Conservation (phyloP, 2,329 filamentous ascomycete species). For the Curvularia lunata region DNA sequence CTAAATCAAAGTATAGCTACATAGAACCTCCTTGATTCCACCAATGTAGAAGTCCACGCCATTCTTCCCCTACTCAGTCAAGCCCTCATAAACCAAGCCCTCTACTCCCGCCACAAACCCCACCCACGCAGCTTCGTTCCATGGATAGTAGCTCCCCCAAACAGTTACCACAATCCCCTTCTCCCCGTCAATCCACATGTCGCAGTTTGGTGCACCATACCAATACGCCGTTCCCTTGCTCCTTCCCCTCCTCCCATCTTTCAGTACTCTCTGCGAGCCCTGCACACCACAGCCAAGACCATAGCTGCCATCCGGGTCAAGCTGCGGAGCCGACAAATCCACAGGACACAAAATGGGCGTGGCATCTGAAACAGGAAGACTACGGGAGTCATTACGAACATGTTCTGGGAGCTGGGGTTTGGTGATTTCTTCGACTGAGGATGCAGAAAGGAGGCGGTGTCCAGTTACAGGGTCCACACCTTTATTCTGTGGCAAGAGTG, state of each 20-base stretch:
- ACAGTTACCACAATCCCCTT: constrained; percentile 27
- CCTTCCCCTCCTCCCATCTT: constrained; percentile 23
- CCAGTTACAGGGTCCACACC: constrained; percentile 26
- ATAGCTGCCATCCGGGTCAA: constrained; percentile 51
- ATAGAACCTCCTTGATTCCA: not conserved
- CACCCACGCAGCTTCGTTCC: constrained; percentile 30
- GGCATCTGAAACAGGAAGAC: constrained; percentile 25
- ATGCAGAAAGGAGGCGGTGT: constrained; percentile 17
- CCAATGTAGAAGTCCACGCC: not conserved
- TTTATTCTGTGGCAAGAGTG: constrained; percentile 25
- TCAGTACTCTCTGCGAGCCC: constrained; percentile 46
- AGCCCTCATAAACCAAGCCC: constrained; percentile 25
- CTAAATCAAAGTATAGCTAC: not conserved
- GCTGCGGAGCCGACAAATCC: constrained; percentile 56
- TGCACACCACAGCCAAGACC: constrained; percentile 59
- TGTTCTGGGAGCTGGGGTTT: constrained; percentile 21
- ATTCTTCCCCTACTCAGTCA: constrained; percentile 15
- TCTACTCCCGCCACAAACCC: constrained; percentile 32
- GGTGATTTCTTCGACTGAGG: constrained; percentile 21
- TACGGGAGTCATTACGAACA: constrained; percentile 26
- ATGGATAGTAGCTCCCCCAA: constrained; percentile 31
- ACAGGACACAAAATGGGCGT: constrained; percentile 31
- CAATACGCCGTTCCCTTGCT: constrained; percentile 34
- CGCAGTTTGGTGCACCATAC: constrained; percentile 35
- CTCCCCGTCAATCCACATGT: constrained; percentile 33